Evolutionary conservation across 495 filamentous ascomycete genomes (phyloP), one percentile per base, ranked within the genome.

Genomic region (Peziza echinospora): DNA sequence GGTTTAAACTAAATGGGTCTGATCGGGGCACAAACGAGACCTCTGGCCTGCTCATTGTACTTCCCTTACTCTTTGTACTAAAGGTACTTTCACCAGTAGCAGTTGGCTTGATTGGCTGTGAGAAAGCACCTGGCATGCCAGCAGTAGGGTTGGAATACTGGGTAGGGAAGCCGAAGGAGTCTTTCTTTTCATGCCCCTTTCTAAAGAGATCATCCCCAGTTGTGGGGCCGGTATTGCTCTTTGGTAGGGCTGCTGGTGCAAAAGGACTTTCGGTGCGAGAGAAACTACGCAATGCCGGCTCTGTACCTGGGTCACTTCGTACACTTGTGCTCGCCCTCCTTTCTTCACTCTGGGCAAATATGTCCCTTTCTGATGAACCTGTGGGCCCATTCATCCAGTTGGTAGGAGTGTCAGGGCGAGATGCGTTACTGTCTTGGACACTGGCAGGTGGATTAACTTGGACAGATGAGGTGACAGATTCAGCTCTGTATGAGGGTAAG

Each of bases 401-500:
- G 43, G 72, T 73, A 17, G 74, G 73, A 1, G 74, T 75, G 34
- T 76, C 79, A 26, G 71, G 58, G 5, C 70, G 71, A 23, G 55
- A 62, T 19, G 54, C 59, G 28, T 77, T 73, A 44, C 75, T 77
- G 56, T 72, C 73, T 44, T 80, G 71, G 56, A 81, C 84, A 37
- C 72, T 78, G 22, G 85, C 77, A n/a, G 84, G 79, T 13, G 80
- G 78, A 23, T 60, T 59, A 8, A 80, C 80, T 64, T 78, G 77
- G 2, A 83, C 82, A 2, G 84, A 87, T 17, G 80, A 82, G 46
- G 71, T 75, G 41, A 78, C 60, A 0, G 82, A 82, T 44, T 84
- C 80, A 28, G 71, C 64, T 22, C 73, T 64, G 25, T 71, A 68
- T 23, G 65, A 26, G 22, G 66, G 67, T 47, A 89, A 75, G 0